A percentile compares a stretch with the other conserved stretches of the same genome.
phyloP scores from a whole-genome alignment of 441 rosid species.

The Corymbia citriodora region DNA sequence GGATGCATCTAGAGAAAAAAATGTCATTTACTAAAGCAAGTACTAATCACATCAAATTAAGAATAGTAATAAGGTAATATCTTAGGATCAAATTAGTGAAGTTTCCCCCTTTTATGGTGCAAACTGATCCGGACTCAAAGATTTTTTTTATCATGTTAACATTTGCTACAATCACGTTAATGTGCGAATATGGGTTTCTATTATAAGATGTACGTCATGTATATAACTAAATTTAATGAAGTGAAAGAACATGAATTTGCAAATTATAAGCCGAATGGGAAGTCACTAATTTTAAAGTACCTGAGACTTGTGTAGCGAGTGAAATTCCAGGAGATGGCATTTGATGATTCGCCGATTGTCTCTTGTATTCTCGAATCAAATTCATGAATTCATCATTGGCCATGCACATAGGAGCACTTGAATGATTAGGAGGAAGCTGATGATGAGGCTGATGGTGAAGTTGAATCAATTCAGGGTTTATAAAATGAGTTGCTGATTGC shows the following conservation, averaged over 20 bases:
- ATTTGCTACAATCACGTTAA: background rate
- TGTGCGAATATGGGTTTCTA: background rate
- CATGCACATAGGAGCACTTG: background rate
- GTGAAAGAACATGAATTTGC: background rate
- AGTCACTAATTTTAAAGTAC: background rate
- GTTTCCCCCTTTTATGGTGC: background rate
- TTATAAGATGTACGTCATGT: background rate
- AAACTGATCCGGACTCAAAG: background rate
- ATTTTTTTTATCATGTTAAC: background rate
- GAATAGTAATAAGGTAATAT: background rate
- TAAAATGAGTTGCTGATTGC: background rate
- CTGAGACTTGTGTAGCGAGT: background rate
- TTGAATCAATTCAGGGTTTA: background rate
- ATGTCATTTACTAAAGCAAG: background rate
- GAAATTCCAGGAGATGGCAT: background rate
- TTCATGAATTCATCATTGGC: background rate
- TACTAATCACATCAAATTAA: background rate
- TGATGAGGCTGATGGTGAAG: background rate
- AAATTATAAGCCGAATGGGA: background rate
- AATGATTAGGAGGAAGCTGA: background rate
- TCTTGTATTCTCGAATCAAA: background rate
- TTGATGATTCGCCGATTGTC: background rate
- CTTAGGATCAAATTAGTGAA: background rate
- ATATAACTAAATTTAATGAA: background rate
- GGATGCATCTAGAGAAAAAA: background rate